phyloP scores from a whole-genome alignment of 192 early-diverging fungal species.

The Entophlyctis luteolus region DNA sequence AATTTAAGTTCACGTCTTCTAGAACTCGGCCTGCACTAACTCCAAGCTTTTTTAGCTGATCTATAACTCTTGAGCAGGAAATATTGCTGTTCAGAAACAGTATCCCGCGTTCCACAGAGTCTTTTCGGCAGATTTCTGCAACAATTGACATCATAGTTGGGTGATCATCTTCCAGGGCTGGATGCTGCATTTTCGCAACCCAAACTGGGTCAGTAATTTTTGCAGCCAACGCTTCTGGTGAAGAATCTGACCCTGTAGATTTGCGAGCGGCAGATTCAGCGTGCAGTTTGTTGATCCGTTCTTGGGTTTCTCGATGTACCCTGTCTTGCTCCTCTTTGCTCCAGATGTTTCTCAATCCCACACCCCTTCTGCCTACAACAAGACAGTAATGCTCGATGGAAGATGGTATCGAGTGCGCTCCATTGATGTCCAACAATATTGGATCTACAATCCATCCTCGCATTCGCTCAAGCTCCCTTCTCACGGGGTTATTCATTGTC shows the following conservation, averaged over 20 bases:
- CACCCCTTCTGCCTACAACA: slow-evolving; percentile 26
- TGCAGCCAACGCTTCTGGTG: neutral
- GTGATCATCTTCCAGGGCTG: slow-evolving; percentile 30
- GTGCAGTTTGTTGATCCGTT: neutral
- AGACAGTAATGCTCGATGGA: slow-evolving; percentile 28
- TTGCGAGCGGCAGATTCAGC: neutral
- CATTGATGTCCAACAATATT: slow-evolving; percentile 56
- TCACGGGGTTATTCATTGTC: slow-evolving; percentile 64
- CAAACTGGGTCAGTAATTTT: slow-evolving; percentile 7
- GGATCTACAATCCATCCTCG: slow-evolving; percentile 52
- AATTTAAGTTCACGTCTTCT: slow-evolving; percentile 4
- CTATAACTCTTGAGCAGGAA: slow-evolving; percentile 27
- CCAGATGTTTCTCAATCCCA: slow-evolving; percentile 3
- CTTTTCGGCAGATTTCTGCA: neutral
- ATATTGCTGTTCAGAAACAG: slow-evolving; percentile 38
- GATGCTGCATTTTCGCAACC: slow-evolving; percentile 25
- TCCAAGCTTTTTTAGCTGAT: slow-evolving; percentile 26
- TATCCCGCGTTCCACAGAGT: slow-evolving; percentile 7
- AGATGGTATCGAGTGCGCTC: slow-evolving; percentile 27
- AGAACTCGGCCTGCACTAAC: slow-evolving; percentile 33
- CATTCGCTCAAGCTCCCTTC: slow-evolving; percentile 47
- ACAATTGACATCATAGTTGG: neutral
- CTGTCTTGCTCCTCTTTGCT: slow-evolving; percentile 7
- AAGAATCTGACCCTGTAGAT: neutral
- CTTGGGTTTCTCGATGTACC: neutral